Percentiles rank a stretch among this genome's conserved stretches.
These are phyloP conservation scores for Talaromyces islandicus DNA, from an alignment of 2,329 filamentous ascomycete genomes.

Conservation along the genomic window DNA sequence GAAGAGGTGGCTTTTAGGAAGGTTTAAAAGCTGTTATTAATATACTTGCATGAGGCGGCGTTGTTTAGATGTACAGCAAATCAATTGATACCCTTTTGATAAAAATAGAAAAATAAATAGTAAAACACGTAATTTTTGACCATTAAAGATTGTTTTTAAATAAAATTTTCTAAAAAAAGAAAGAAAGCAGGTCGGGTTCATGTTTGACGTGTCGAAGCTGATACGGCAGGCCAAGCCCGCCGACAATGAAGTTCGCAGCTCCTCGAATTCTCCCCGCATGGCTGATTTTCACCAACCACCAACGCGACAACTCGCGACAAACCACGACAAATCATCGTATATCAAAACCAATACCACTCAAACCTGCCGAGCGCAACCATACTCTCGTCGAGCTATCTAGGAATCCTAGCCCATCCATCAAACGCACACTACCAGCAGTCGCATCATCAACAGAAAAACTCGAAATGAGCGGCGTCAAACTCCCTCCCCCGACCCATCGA, in stretches of 20 bases:
- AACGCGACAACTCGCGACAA: neutral
- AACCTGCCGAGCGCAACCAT: neutral
- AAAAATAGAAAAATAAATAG: neutral
- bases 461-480: conserved; percentile 28
- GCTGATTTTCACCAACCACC: neutral
- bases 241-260: neutral
- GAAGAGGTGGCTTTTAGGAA: conserved; percentile 68
- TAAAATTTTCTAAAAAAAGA: neutral
- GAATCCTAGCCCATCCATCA: neutral
- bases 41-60: neutral
- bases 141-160: neutral
- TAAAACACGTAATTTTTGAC: neutral
- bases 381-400: neutral
- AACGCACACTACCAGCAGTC: neutral
- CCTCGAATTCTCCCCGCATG: neutral
- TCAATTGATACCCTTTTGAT: neutral
- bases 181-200: neutral
- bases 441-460: neutral
- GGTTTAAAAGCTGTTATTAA: conserved; percentile 9
- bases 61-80: neutral
- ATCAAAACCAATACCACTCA: neutral
- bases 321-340: neutral
- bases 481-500: conserved; percentile 33
- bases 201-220: neutral
- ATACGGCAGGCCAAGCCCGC: neutral